Evolutionary conservation across 2,329 filamentous ascomycete genomes (phyloP).

Genomic region (Colletotrichum brevisporum): DNA sequence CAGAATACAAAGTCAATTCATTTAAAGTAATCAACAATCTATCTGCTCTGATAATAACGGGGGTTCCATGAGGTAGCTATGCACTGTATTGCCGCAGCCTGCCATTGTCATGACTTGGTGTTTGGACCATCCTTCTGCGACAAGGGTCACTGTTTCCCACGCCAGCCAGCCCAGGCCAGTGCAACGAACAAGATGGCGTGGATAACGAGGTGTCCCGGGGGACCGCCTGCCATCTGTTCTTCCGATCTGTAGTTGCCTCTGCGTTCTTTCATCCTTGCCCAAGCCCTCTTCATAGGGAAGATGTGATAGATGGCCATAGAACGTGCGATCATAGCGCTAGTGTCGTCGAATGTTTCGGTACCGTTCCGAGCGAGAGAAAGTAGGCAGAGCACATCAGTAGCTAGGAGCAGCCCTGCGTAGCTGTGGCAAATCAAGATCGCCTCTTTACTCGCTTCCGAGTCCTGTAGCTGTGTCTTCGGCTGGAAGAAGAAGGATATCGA

Average conservation of each 20-base stretch:
- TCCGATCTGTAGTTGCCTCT: slow-evolving; percentile 4
- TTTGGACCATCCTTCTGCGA: neutral
- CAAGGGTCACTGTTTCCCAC: neutral
- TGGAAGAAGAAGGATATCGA: slow-evolving; percentile 20
- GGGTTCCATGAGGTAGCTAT: too few relatives aligned
- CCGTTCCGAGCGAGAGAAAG: slow-evolving; percentile 2
- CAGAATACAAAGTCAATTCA: too few relatives aligned
- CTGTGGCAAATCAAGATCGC: slow-evolving; percentile 19
- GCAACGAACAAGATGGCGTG: neutral
- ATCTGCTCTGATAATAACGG: too few relatives aligned
- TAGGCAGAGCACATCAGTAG: slow-evolving; percentile 10
- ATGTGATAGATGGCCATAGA: slow-evolving; percentile 25
- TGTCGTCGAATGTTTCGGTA: slow-evolving; percentile 1
- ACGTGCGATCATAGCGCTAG: slow-evolving; percentile 6
- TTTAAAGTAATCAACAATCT: too few relatives aligned
- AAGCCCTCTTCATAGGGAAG: slow-evolving; percentile 23
- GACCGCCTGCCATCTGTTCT: slow-evolving; percentile 17
- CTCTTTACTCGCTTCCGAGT: slow-evolving; percentile 13
- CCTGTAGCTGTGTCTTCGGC: slow-evolving; percentile 15
- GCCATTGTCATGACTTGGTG: neutral
- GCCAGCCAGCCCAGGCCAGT: slow-evolving; percentile 4
- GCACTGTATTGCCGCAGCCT: too few relatives aligned
- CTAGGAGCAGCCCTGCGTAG: slow-evolving; percentile 28
- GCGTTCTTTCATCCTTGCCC: slow-evolving; percentile 12
- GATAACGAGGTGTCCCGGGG: slow-evolving; percentile 6